Conservation (phyloP, 495 filamentous ascomycete species). For the Usnea hakonensis region DNA sequence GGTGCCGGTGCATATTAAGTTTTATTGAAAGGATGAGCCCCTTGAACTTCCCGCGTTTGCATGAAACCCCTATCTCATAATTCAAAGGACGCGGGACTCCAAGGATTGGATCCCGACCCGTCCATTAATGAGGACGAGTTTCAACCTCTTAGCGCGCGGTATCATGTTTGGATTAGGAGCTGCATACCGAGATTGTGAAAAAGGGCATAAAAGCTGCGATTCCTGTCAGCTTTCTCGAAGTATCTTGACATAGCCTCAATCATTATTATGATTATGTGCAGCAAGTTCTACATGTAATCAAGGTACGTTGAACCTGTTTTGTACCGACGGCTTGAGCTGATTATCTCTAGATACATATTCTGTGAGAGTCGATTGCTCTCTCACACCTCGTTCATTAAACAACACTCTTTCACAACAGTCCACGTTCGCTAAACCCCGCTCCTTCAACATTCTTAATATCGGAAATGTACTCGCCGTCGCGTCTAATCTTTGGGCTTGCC, state of each 20-base stretch:
- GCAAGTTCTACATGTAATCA: not conserved
- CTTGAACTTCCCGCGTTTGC: not conserved
- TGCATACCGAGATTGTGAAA: not conserved
- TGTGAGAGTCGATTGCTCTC: not conserved
- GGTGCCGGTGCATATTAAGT: too few species aligned
- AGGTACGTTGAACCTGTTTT: not conserved
- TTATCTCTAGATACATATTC: not conserved
- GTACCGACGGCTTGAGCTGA: not conserved
- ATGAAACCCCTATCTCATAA: not conserved
- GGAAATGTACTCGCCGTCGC: not conserved
- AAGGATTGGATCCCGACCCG: not conserved
- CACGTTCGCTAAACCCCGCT: not conserved
- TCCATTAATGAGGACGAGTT: not conserved
- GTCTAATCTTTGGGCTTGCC: not conserved
- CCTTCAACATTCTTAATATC: not conserved
- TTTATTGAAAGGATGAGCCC: too few species aligned
- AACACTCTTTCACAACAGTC: not conserved
- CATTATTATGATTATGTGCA: not conserved
- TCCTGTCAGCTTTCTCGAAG: not conserved
- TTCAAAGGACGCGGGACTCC: too few species aligned
- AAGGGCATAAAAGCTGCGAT: not conserved
- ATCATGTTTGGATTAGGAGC: not conserved
- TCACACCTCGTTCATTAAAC: conserved; percentile 14
- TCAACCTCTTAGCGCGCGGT: not conserved
- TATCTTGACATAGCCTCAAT: not conserved